Evolutionary conservation across 208 protist species (phyloP).

Genomic region (Vickermania ingenoplastis): DNA sequence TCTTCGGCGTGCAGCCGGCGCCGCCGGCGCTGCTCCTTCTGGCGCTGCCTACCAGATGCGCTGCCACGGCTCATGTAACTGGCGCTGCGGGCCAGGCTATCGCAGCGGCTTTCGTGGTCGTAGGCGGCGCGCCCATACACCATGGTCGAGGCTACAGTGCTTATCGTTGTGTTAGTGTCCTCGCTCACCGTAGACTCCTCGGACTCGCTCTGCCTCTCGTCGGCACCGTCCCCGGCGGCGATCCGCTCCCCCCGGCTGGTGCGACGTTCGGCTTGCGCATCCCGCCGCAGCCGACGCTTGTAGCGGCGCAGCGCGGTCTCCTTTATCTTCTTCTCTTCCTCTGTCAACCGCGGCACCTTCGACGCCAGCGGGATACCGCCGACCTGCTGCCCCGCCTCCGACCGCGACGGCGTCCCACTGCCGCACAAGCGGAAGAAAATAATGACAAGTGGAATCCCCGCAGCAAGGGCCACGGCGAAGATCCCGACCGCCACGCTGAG

Average conservation of each 20-base stretch:
- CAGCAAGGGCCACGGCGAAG: not conserved
- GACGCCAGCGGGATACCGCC: constrained; percentile 11
- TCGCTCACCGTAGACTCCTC: not conserved
- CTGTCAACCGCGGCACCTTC: constrained; percentile 3
- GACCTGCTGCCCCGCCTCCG: not conserved
- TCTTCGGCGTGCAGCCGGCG: not conserved
- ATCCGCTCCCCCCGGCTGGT: not conserved
- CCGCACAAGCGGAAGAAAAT: not conserved
- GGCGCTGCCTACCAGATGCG: not conserved
- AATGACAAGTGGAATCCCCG: not conserved
- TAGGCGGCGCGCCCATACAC: not conserved
- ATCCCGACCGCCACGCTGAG: not conserved
- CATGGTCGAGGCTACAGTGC: not conserved
- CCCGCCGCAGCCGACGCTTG: not conserved
- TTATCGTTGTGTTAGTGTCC: not conserved
- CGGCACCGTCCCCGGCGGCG: not conserved
- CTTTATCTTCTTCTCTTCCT: constrained; percentile 3
- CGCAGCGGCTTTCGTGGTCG: not conserved
- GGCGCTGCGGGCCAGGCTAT: not conserved
- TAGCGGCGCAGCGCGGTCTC: constrained; percentile 1
- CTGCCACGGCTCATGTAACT: not conserved
- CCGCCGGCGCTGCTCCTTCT: not conserved
- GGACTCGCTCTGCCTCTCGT: not conserved
- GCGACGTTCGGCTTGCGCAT: not conserved
- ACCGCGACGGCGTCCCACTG: not conserved